Base-by-base conservation (phyloP, 768 basidiomycete species). In the Lactarius indigo region DNA sequence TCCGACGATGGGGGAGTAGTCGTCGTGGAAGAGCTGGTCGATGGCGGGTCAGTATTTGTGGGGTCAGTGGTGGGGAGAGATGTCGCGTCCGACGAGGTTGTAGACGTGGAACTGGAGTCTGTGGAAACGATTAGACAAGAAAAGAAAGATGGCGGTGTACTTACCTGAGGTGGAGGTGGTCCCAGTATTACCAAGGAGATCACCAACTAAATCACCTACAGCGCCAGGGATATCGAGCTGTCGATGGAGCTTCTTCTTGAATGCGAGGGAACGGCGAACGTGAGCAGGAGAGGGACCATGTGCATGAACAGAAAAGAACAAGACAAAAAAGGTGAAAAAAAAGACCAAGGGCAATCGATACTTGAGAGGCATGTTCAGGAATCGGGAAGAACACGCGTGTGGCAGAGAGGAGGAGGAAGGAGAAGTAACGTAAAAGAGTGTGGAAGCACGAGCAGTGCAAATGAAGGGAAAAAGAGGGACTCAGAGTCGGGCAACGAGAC, bases 391-490 rank as follows among this genome's bases (percentile, higher is more conserved):
- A 52, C 15, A 3, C 23, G 6, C 0, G 26, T 15, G 9, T 15
- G 12, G 31, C 15, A 20, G 35, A 35, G 61, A n/a, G 33, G 23
- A 58, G 7, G 31, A 23, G 23, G 28, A 12, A 30, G 37, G 50
- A 30, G 28, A 39, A 28, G 37, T 13, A 3, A 10, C 17, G 18
- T 23, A 68, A 69, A 69, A 17, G 65, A 70, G 59, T 65, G 65
- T 70, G 66, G 42, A 31, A 12, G 66, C 66, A 64, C 66, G n/a
- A 26, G 17, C 2, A 47, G 62, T 64, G 66, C 66, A 60, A n/a
- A 26, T 31, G 23, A 54, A 58, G 37, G 37, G 31, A 42, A 31
- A 44, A 57, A 35, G 39, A 30, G 30, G 30, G 26, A 37, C 10
- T 26, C 28, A 10, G 28, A 10, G 55, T 57, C 44, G 42, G 26